Conservation (phyloP, 148 eudicot species). For the Persicaria maculosa region DNA sequence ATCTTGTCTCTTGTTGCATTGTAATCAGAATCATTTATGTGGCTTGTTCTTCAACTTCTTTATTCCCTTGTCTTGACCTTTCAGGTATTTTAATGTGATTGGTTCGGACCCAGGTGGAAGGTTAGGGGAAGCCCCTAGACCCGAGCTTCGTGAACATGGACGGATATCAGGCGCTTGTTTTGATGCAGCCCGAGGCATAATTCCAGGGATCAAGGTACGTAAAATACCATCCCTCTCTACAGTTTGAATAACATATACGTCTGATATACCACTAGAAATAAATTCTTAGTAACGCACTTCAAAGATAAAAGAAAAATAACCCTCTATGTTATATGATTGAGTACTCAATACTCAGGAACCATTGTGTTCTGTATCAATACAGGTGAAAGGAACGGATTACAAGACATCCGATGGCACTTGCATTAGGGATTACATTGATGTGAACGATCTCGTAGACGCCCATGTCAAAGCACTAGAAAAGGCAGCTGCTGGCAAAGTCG, state of each 20-base stretch:
- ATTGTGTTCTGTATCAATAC: slow-evolving; percentile 1
- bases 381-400: slow-evolving; percentile 89
- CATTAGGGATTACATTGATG: slow-evolving; percentile 85
- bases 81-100: slow-evolving; percentile 92
- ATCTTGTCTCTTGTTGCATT: no score
- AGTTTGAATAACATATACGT: neutral
- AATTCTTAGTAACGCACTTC: neutral
- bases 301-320: neutral
- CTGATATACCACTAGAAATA: neutral
- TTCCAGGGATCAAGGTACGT: slow-evolving; percentile 61
- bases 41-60: neutral
- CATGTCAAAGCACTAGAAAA: slow-evolving; percentile 92
- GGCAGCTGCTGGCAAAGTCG: slow-evolving; percentile 66
- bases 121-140: slow-evolving; percentile 94
- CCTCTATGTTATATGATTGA: neutral
- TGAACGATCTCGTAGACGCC: slow-evolving; percentile 92
- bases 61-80: neutral
- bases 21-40: neutral
- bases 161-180: slow-evolving; percentile 96
- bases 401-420: slow-evolving; percentile 87
- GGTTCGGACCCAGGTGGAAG: slow-evolving; percentile 96
- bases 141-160: slow-evolving; percentile 85
- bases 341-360: neutral
- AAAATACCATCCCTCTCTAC: neutral
- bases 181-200: slow-evolving; percentile 95